Conservation (phyloP, 2,329 filamentous ascomycete species). For the Hymenoscyphus fructigenus region DNA sequence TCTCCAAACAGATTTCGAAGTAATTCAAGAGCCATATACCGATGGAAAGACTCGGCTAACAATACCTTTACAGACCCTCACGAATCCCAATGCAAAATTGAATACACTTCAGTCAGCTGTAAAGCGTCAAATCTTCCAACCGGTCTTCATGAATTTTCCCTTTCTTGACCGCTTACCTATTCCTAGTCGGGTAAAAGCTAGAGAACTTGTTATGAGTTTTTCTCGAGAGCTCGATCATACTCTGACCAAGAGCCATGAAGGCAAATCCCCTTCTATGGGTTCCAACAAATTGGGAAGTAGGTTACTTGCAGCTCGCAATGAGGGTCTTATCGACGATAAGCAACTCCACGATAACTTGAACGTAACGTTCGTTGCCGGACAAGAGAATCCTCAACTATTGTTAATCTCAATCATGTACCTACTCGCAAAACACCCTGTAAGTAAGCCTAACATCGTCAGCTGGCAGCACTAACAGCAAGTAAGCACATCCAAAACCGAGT, state of each 20-base stretch:
- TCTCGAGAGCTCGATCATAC: slow-evolving; percentile 7
- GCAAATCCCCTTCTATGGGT: neutral
- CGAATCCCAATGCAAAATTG: neutral
- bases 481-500: slow-evolving; percentile 9
- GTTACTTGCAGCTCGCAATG: slow-evolving; percentile 11
- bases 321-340: slow-evolving; percentile 7
- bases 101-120: slow-evolving; percentile 9
- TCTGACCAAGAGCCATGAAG: slow-evolving; percentile 3
- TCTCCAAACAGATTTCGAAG: slow-evolving; percentile 12
- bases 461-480: neutral
- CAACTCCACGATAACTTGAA: slow-evolving; percentile 14
- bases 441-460: neutral
- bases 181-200: slow-evolving; percentile 7
- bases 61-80: slow-evolving; percentile 3
- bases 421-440: slow-evolving; percentile 11
- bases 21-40: neutral
- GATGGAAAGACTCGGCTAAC: neutral
- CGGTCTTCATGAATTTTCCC: slow-evolving; percentile 12
- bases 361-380: slow-evolving; percentile 8
- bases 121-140: slow-evolving; percentile 11
- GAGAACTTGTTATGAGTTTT: slow-evolving; percentile 6
- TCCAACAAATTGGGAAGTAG: slow-evolving; percentile 10
- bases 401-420: slow-evolving; percentile 12
- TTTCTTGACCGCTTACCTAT: slow-evolving; percentile 10
- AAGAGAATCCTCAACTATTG: slow-evolving; percentile 13